Evolutionary conservation across 768 basidiomycete genomes (phyloP).

Genomic region (Trametes elegans): DNA sequence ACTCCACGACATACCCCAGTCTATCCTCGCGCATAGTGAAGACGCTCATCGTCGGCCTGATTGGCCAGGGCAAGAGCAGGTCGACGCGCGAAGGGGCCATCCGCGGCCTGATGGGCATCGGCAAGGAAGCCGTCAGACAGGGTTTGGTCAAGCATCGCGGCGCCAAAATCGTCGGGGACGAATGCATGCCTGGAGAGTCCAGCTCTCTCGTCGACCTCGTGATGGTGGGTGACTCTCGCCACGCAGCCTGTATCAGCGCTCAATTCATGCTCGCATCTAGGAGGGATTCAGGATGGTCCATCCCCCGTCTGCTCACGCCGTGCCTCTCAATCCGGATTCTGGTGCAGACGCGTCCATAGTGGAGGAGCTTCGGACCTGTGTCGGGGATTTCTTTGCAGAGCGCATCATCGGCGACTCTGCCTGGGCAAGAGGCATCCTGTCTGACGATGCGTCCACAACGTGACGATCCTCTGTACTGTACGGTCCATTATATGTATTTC

Average conservation of each 20-base stretch:
- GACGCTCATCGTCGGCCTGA: slow-evolving; percentile 84
- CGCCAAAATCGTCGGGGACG: slow-evolving; percentile 69
- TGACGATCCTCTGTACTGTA: not conserved
- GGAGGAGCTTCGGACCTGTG: slow-evolving; percentile 45
- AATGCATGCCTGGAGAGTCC: slow-evolving; percentile 48
- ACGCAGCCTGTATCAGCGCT: not conserved
- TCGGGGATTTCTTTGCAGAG: slow-evolving; percentile 65
- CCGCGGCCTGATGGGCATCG: slow-evolving; percentile 80
- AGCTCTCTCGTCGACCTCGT: slow-evolving; percentile 54
- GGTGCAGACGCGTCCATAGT: slow-evolving; percentile 48
- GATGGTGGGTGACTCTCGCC: slow-evolving; percentile 43
- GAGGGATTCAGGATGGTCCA: slow-evolving; percentile 61
- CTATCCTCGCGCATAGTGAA: slow-evolving; percentile 90
- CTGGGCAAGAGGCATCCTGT: slow-evolving; percentile 63
- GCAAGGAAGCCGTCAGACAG: slow-evolving; percentile 81
- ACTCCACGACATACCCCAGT: slow-evolving; percentile 86
- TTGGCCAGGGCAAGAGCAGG: slow-evolving; percentile 65
- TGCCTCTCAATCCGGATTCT: slow-evolving; percentile 49
- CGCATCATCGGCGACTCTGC: slow-evolving; percentile 52
- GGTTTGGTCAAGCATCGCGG: slow-evolving; percentile 82
- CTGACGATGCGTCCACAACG: slow-evolving; percentile 8
- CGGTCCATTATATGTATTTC: slow-evolving; percentile 7
- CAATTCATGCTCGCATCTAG: slow-evolving; percentile 34
- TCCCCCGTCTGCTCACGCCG: slow-evolving; percentile 56
- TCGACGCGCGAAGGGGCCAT: slow-evolving; percentile 91